Evolutionary conservation across 1,284 basidiomycete genomes (phyloP), one percentile per base, ranked within the genome.

Genomic region (Xerocomus nothofagi): DNA sequence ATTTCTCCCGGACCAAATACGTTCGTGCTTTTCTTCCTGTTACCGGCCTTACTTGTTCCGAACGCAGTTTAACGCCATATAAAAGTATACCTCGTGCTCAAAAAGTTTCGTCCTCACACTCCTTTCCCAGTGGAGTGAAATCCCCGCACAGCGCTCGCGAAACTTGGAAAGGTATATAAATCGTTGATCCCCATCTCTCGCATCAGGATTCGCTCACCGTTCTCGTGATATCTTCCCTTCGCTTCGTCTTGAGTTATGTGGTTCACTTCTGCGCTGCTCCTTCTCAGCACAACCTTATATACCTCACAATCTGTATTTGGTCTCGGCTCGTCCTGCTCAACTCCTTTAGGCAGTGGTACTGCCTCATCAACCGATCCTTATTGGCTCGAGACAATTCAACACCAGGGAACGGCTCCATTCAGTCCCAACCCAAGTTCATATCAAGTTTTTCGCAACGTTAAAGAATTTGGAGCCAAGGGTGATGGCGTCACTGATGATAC

Each of bases 331-430:
- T 62, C 59, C 21, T 62, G 60, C 34, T 44, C 51, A 20, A 48
- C 44, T 31, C 49, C 60, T 26, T 46, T 62, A 1, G 48, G 56
- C 15, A 9, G 49, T 11, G 60, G 60, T 11, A 46, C 46, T 17
- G 59, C 63, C 10, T 40, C 56, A 21, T 21, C 58, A n/a, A 26
- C 26, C 11, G 60, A 62, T 18, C 81, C 86, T 1, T 89, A 79
- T 63, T 90, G 86, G 87, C 66, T 87, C 63, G 61, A 69, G 47
- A 57, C 55, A 5, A 65, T 65, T 26, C 6, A 39, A 6, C 85
- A 88, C 57, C 84, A 82, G 61, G 87, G 87, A 23, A 76, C 66
- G 15, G 71, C 84, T 1, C 78, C 87, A 3, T 85, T 78, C 65
- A 80, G 83, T 58, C 47, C 75, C 0, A 70, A 80, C 57, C 72